Base-by-base conservation (phyloP, 805 yeast genomes). In the Yamadazyma sp. region DNA sequence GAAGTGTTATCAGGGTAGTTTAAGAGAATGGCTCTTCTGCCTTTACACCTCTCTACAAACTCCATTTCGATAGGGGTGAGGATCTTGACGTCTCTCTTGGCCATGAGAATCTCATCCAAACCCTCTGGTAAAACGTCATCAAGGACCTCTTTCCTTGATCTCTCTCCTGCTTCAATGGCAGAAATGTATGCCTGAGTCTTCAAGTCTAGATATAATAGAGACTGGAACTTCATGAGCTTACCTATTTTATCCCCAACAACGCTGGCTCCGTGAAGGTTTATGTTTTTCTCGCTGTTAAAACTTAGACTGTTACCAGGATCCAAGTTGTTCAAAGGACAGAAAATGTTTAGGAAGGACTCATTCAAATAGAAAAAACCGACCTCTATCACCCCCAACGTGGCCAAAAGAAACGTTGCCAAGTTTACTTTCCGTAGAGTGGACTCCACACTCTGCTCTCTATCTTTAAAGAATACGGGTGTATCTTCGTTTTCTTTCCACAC, bases 121-220 rank as follows among this genome's bases (percentile, higher is more conserved):
- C 80, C 71, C 4, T 60, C 60, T 0, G 97, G 95, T 49, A 91
- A 84, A 31, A 90, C 73, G 49, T 81, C 86, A 37, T 84, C 79
- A 46, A 90, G 64, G 8, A 87, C 75, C 29, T 82, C 90, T 40
- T 72, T 73, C 44, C 77, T 73, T 1, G 84, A 65, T 47, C 84
- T 67, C 37, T 78, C 77, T 8, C 72, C 73, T 1, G 81, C 71
- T 52, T 83, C 86, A 42, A 90, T 60, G 0, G 95, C 96, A 1
- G 96, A 82, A 14, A 93, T 89, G 54, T 80, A 93, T 0, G 96
- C 96, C 60, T 93, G 99, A 0, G 99, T 93, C 57, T 93, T 93
- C 55, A 93, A 71, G 49, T 93, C 97, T 26, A 93, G 67, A 49
- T 73, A 88, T 35, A 93, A 62, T 9, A 77, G 78, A 0, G 93